Base-by-base conservation (phyloP, 2,329 filamentous ascomycete genomes). In the Aurifilum marmelostoma region DNA sequence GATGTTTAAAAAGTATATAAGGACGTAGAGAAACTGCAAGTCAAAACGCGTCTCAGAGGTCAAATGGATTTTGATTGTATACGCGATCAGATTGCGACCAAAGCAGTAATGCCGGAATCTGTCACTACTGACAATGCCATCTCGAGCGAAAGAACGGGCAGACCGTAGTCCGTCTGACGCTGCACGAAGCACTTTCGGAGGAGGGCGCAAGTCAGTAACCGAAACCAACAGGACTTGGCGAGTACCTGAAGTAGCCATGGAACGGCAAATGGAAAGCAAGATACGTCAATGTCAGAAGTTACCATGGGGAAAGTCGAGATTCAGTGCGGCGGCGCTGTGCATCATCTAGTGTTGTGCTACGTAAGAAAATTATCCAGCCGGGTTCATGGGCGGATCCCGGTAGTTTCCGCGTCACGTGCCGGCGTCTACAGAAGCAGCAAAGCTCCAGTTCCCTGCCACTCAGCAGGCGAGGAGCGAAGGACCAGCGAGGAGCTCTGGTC, bases 401-500 rank as follows among this genome's bases (percentile, higher is more conserved):
- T 62, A 37, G 39, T 62, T 62, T 37, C 59, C 59, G 59, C 59
- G 59, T 62, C 59, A 62, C 59, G 59, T 62, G 59, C 34, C 59
- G 59, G 34, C 34, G 59, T 37, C 59, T 16, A 37, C n/a, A n/a
- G n/a, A 18, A 16, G 9, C 21, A 16, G 37, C 59, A n/a, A 34
- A 62, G 59, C 59, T 62, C 37, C 21, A 29, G 59, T 39, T 60
- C 58, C 58, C 58, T 60, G 58, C 58, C 58, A 56, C 52, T 56
- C 52, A 60, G 58, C 58, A 3, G 3, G 18, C 43, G 43, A 47
- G 43, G 43, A 60, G 58, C 58, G 9, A 60, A 32, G 29, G 37
- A 62, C n/a, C 34, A 62, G 59, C 59, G 59, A 62, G 59, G 59
- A 62, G 59, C 59, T 62, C 21, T 60, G 58, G 58, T 69, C 68